Base-by-base conservation (phyloP, 345 rosid species). In the Lumnitzera littorea region DNA sequence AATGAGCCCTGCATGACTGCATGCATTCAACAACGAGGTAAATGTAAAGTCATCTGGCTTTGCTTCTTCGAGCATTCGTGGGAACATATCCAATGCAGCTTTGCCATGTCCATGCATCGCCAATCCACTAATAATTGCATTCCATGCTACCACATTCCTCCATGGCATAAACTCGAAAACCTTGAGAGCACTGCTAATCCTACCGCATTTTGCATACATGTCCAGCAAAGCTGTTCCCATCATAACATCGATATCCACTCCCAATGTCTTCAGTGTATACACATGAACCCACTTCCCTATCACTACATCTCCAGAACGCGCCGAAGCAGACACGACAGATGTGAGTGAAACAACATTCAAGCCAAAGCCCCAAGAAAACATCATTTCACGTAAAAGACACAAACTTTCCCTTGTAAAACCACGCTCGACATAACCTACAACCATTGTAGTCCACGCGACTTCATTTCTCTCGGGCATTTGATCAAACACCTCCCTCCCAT, bases 151-250 rank as follows among this genome's bases (percentile, higher is more conserved):
- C 54, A 81, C 83, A 78, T 84, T 91, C 79, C 86, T 85, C 62
- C 36, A 15, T 2, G 74, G 79, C 74, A 88, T 74, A 65, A 48
- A 68, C 67, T 76, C 62, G 12, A 91, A 91, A 52, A 81, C 84
- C 55, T 65, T 74, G 13, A 46, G 48, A n/a, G 94, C 91, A 58
- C 72, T 65, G 23, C 51, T 68, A 48, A 88, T 76, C 71, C 76
- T 70, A 57, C 97, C 97, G 36, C 88, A 88, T 76, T 88, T 91
- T 6, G 89, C 86, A 75, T 91, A 88, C 96, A 84, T 91, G 75
- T 91, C 91, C 43, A 91, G 71, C 82, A 88, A 73, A 41, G 97
- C 74, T 8, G 96, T 91, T 51, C 84, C 86, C 53, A 86, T 88
- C 89, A 79, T 81, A 53, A 79, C 58, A 64, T 79, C 70, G 57